Evolutionary conservation across 1,139 yeast species (phyloP).

Genomic region (Casaregolazyma suthepensis): DNA sequence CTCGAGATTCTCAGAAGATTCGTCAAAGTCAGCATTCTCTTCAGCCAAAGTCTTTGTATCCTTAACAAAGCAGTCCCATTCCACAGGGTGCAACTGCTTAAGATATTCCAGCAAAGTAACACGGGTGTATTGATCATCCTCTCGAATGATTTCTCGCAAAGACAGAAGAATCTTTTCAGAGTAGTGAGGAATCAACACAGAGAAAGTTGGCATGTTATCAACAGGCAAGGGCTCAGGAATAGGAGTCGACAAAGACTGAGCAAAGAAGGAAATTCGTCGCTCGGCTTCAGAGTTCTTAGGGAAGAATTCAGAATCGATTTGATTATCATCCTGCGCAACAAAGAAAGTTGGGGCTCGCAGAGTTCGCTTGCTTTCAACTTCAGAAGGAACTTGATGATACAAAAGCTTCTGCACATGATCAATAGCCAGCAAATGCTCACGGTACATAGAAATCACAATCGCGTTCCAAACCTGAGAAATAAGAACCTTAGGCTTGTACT

Average conservation of each 20-base stretch:
- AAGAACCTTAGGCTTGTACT: conserved; percentile 96
- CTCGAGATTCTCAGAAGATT: conserved; percentile 39
- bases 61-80: conserved; percentile 98
- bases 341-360: conserved; percentile 98
- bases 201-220: conserved; percentile 98
- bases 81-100: conserved; percentile 96
- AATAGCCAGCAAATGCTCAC: conserved; percentile 94
- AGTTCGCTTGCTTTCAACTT: conserved; percentile 93
- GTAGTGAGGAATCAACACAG: conserved; percentile 96
- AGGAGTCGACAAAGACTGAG: conserved; percentile 97
- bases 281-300: conserved; percentile 96
- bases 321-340: conserved; percentile 95
- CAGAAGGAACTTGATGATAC: conserved; percentile 95
- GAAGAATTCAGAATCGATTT: conserved; percentile 91
- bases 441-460: conserved; percentile 94
- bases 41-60: conserved; percentile 98
- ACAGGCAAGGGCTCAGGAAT: conserved; percentile 98
- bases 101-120: conserved; percentile 93
- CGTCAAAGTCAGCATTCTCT: conserved; percentile 43
- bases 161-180: conserved; percentile 94
- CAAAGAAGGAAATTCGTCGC: conserved; percentile 98
- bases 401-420: conserved; percentile 96
- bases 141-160: conserved; percentile 94
- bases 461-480: conserved; percentile 99
- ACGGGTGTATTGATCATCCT: conserved; percentile 97